These are phyloP conservation scores for Hymenoscyphus fructigenus DNA, from an alignment of 2,329 filamentous ascomycete species.

Conservation along the genomic window DNA sequence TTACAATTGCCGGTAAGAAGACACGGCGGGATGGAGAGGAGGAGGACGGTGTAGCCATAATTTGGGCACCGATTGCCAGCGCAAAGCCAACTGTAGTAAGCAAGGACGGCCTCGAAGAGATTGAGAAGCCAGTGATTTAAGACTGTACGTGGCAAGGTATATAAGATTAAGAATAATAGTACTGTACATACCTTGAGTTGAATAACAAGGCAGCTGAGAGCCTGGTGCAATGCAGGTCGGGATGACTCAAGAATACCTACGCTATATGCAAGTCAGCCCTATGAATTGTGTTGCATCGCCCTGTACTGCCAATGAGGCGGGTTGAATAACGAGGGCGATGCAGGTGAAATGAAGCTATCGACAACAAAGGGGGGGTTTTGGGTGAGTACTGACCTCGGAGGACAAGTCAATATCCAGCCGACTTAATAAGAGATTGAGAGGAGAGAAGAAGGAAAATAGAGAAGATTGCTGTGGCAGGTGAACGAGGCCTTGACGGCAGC, in stretches of 20 bases:
- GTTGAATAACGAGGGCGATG: background rate
- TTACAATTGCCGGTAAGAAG: slow-evolving; percentile 12
- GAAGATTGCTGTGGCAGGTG: background rate
- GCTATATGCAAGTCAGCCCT: background rate
- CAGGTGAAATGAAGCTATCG: background rate
- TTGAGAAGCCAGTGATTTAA: no score
- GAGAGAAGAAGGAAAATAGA: background rate
- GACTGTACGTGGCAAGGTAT: no score
- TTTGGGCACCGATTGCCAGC: background rate
- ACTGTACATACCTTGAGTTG: slow-evolving; percentile 3
- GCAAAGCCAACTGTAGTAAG: background rate
- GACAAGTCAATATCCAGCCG: background rate
- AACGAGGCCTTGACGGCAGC: background rate
- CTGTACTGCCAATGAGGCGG: background rate
- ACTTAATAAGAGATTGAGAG: background rate
- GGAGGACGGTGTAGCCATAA: background rate
- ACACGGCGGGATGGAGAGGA: background rate
- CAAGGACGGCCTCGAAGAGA: no score
- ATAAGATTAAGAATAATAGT: background rate
- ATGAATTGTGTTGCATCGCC: background rate
- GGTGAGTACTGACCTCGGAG: background rate
- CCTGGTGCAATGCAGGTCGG: slow-evolving; percentile 21
- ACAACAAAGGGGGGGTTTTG: background rate
- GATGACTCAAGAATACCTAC: slow-evolving; percentile 15
- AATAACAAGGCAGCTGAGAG: slow-evolving; percentile 16